Base-by-base conservation (phyloP, 768 basidiomycete genomes). In the Macrolepiota albuminosa region DNA sequence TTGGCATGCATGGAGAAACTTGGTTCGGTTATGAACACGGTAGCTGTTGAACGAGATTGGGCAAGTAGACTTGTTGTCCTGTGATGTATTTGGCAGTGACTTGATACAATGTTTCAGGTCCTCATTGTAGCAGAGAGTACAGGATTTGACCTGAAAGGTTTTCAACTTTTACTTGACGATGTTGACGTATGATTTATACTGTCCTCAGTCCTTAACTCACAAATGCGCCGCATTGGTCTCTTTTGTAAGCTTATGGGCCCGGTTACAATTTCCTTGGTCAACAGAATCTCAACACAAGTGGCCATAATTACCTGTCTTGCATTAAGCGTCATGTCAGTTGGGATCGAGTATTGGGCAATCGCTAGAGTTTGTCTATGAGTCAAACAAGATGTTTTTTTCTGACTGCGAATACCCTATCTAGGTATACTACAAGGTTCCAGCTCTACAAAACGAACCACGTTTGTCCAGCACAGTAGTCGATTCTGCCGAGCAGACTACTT, bases 161-260 rank as follows among this genome's bases (percentile, higher is more conserved):
- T 31, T 47, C 48, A 21, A 34, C 39, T 2, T 31, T 29, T 16
- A 40, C n/a, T 24, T 24, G 34, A 24, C 18, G 9, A 7, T 45
- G 57, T 60, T 61, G 58, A 16, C 47, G 55, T 6, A 53, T 60
- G 4, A 64, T 63, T 49, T 42, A 34, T 16, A 16, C 7, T 47
- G 24, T 21, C 18, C 13, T 18, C 21, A 69, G 68, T 52, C 21
- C 56, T 69, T 10, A 72, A 72, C 46, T 65, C 71, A 16, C 65
- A 66, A 37, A 72, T 72, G 69, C 67, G 71, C 13, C 67, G 71
- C 31, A 72, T 72, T 34, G 71, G 71, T 48, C 62, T 72, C 4
- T 62, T 71, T 31, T 70, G 67, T 57, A 72, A 72, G 60, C 63
- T 72, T 10, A 52, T 64, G 11, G 69, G 66, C 3, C 69, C 68